Conservation (phyloP, 176 grass and related monocot species). For the Triticum turgidum region DNA sequence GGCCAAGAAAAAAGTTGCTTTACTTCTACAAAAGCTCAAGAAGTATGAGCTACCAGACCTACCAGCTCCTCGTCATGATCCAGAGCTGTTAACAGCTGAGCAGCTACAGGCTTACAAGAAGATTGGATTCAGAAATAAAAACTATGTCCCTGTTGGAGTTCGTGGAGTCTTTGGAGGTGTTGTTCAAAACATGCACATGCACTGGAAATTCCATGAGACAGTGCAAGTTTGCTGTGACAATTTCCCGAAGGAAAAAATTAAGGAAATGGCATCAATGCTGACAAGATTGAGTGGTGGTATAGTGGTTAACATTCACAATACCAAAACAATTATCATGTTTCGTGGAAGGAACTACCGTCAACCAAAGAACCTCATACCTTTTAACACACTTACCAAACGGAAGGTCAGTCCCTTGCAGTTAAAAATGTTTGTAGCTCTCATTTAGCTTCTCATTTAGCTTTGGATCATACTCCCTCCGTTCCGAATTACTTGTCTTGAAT, state of each 20-base stretch:
- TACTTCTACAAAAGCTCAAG: conserved; percentile 95
- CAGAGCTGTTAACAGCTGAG: conserved; percentile 76
- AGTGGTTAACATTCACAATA: conserved; percentile 95
- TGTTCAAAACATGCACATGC: conserved; percentile 99
- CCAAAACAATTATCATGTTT: conserved; percentile 99
- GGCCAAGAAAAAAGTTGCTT: conserved; percentile 92
- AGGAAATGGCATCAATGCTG: conserved; percentile 93
- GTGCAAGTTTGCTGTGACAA: conserved; percentile 99
- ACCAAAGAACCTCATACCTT: conserved; percentile 97
- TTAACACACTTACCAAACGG: conserved; percentile 98
- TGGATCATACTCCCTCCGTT: background rate
- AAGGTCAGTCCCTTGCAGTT: conserved; percentile 56
- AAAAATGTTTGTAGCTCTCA: conserved; percentile 7
- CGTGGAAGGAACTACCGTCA: conserved; percentile 94
- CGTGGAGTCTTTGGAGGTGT: conserved; percentile 99
- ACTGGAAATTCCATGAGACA: conserved; percentile 98
- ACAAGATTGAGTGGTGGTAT: conserved; percentile 96
- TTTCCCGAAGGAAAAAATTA: conserved; percentile 95
- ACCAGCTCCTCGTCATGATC: conserved; percentile 85
- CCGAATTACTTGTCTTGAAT: too few species aligned
- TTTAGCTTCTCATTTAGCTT: conserved; percentile 1
- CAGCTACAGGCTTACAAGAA: conserved; percentile 98
- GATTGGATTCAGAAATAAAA: conserved; percentile 96
- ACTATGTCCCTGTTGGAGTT: conserved; percentile 93
- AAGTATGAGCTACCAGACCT: conserved; percentile 95